Conservation (phyloP, 805 yeast species). For the Cyberlindnera petersonii region DNA sequence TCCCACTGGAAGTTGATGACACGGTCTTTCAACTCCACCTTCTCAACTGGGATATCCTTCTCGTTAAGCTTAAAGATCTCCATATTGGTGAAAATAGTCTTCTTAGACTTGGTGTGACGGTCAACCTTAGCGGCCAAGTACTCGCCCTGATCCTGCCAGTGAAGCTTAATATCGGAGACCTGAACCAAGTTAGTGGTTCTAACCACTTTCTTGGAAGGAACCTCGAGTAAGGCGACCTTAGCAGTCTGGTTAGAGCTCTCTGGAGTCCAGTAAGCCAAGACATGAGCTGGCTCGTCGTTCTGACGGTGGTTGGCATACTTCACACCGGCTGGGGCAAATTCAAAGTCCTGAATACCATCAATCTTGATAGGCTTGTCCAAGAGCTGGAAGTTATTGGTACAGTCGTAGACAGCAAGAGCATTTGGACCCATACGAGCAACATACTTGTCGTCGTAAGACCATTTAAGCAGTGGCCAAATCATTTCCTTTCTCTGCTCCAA, state of each 20-base stretch:
- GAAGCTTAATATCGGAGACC: slow-evolving; percentile 83
- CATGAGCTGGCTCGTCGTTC: slow-evolving; percentile 52
- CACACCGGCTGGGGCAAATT: slow-evolving; percentile 90
- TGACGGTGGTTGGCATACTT: slow-evolving; percentile 54
- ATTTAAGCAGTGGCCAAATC: slow-evolving; percentile 95
- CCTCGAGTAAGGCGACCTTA: slow-evolving; percentile 84
- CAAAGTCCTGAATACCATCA: slow-evolving; percentile 84
- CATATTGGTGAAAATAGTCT: slow-evolving; percentile 84
- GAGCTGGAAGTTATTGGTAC: slow-evolving; percentile 66
- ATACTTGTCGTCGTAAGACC: slow-evolving; percentile 90
- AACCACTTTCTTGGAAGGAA: slow-evolving; percentile 75
- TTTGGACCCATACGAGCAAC: slow-evolving; percentile 95
- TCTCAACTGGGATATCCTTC: slow-evolving; percentile 91
- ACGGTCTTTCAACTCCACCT: slow-evolving; percentile 86
- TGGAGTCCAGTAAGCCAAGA: slow-evolving; percentile 95
- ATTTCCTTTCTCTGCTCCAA: slow-evolving; percentile 59
- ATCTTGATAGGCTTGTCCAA: slow-evolving; percentile 81
- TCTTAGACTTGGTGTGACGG: slow-evolving; percentile 93
- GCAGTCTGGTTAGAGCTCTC: slow-evolving; percentile 91
- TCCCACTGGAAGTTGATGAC: slow-evolving; percentile 93
- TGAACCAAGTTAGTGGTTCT: slow-evolving; percentile 94
- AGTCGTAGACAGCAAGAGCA: slow-evolving; percentile 86
- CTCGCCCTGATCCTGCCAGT: slow-evolving; percentile 89
- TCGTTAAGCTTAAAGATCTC: slow-evolving; percentile 87
- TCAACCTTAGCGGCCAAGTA: slow-evolving; percentile 91